Conservation (phyloP, 1,139 yeast genomes). For the Nakaseomyces uthaithaninus region DNA sequence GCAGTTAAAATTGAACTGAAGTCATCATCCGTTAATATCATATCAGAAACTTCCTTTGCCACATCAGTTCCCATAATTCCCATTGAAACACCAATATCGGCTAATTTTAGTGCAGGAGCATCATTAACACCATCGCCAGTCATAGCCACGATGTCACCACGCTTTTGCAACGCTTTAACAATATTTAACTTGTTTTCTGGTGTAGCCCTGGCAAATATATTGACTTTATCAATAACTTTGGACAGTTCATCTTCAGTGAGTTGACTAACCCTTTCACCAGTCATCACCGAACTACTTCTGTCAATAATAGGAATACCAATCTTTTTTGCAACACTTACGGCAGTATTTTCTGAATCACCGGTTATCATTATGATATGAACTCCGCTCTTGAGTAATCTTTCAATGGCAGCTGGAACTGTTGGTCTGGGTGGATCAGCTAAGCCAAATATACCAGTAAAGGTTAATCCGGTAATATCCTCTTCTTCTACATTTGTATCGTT, state of each 20-base stretch:
- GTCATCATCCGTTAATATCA: slow-evolving; percentile 93
- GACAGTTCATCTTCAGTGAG: slow-evolving; percentile 62
- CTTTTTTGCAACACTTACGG: slow-evolving; percentile 75
- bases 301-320: slow-evolving; percentile 79
- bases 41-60: slow-evolving; percentile 95
- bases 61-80: slow-evolving; percentile 94
- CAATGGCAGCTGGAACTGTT: slow-evolving; percentile 62
- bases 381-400: slow-evolving; percentile 73
- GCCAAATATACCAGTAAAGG: slow-evolving; percentile 77
- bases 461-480: slow-evolving; percentile 45
- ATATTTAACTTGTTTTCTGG: slow-evolving; percentile 91
- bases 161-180: slow-evolving; percentile 78
- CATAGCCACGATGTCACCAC: slow-evolving; percentile 96
- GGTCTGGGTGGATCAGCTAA: slow-evolving; percentile 96
- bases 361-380: slow-evolving; percentile 95
- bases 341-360: slow-evolving; percentile 89
- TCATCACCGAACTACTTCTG: slow-evolving; percentile 54
- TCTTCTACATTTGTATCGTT: slow-evolving; percentile 33
- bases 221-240: slow-evolving; percentile 65
- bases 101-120: slow-evolving; percentile 92
- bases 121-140: slow-evolving; percentile 98
- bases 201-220: slow-evolving; percentile 89
- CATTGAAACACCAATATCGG: slow-evolving; percentile 95
- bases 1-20: slow-evolving; percentile 86
- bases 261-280: slow-evolving; percentile 70